phyloP scores from a whole-genome alignment of 2,329 filamentous ascomycete species.

The Stagonosporopsis vannaccii region DNA sequence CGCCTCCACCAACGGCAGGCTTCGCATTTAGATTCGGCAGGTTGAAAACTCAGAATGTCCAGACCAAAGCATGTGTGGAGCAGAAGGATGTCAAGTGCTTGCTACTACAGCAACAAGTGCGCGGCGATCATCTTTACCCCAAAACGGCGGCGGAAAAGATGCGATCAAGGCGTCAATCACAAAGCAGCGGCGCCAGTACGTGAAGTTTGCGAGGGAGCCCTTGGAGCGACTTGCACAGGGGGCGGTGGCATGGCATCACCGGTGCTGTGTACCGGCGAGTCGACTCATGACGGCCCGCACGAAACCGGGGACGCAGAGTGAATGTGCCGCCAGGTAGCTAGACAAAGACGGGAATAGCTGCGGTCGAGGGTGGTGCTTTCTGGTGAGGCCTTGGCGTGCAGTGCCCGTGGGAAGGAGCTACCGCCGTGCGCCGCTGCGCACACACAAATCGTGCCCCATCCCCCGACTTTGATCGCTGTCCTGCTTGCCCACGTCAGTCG shows the following conservation, averaged over 20 bases:
- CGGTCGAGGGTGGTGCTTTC: slow-evolving; percentile 22
- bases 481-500: slow-evolving; percentile 33
- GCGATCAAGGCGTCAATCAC: slow-evolving; percentile 16
- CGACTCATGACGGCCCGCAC: slow-evolving; percentile 23
- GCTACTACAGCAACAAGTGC: slow-evolving; percentile 25
- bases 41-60: slow-evolving; percentile 29
- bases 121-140: slow-evolving; percentile 16
- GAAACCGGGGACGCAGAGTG: slow-evolving; percentile 34
- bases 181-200: slow-evolving; percentile 24
- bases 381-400: slow-evolving; percentile 31
- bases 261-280: slow-evolving; percentile 30
- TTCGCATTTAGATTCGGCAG: slow-evolving; percentile 23
- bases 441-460: slow-evolving; percentile 40
- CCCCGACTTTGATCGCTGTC: slow-evolving; percentile 27
- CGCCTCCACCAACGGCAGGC: slow-evolving; percentile 30
- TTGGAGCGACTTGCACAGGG: slow-evolving; percentile 15
- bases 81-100: slow-evolving; percentile 13
- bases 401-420: slow-evolving; percentile 24
- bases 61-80: slow-evolving; percentile 17
- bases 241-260: slow-evolving; percentile 20
- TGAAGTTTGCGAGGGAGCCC: slow-evolving; percentile 20
- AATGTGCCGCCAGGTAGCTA: slow-evolving; percentile 25
- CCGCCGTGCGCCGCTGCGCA: slow-evolving; percentile 31
- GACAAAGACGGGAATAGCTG: slow-evolving; percentile 22
- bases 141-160: slow-evolving; percentile 27